These are phyloP conservation scores for Microsporum canis DNA, from an alignment of 2,329 filamentous ascomycete species.

Conservation along the genomic window DNA sequence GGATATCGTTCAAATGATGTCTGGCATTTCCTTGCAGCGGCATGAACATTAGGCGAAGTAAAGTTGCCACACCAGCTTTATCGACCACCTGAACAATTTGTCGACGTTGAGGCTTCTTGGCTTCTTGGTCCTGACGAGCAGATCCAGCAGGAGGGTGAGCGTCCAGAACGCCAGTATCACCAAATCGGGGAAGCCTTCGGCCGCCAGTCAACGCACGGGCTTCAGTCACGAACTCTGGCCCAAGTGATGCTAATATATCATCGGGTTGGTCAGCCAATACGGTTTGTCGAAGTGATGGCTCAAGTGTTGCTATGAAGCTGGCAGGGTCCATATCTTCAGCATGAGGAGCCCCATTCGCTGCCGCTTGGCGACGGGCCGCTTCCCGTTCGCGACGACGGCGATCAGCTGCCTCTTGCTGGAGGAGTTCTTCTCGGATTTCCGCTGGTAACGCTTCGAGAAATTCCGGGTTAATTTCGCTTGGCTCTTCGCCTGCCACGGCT, in stretches of 20 bases:
- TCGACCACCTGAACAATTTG: constrained; percentile 94
- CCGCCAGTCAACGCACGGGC: constrained; percentile 57
- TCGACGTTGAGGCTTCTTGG: constrained; percentile 59
- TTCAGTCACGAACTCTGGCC: constrained; percentile 75
- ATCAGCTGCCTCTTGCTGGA: constrained; percentile 81
- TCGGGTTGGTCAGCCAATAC: constrained; percentile 88
- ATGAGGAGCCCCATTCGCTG: constrained; percentile 40
- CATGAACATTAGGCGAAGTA: constrained; percentile 97
- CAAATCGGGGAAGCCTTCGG: constrained; percentile 45
- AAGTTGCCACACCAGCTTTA: constrained; percentile 87
- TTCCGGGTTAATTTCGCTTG: constrained; percentile 62
- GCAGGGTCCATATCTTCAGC: constrained; percentile 83
- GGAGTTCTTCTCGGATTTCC: constrained; percentile 79
- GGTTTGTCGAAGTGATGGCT: constrained; percentile 70
- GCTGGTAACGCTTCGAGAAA: constrained; percentile 87
- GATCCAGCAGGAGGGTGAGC: constrained; percentile 16
- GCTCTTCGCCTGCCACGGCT: constrained; percentile 55
- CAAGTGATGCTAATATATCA: constrained; percentile 70
- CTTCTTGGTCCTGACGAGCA: constrained; percentile 34
- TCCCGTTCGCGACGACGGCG: constrained; percentile 80
- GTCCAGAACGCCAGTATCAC: constrained; percentile 30
- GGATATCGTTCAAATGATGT: constrained; percentile 70
- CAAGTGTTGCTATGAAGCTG: constrained; percentile 82
- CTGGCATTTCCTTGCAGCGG: constrained; percentile 80
- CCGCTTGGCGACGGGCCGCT: constrained; percentile 58